Percentiles rank a stretch among this genome's conserved stretches.
Evolutionary conservation across 495 filamentous ascomycete genomes (phyloP).

Genomic region (Astrothelium macrocarpum): DNA sequence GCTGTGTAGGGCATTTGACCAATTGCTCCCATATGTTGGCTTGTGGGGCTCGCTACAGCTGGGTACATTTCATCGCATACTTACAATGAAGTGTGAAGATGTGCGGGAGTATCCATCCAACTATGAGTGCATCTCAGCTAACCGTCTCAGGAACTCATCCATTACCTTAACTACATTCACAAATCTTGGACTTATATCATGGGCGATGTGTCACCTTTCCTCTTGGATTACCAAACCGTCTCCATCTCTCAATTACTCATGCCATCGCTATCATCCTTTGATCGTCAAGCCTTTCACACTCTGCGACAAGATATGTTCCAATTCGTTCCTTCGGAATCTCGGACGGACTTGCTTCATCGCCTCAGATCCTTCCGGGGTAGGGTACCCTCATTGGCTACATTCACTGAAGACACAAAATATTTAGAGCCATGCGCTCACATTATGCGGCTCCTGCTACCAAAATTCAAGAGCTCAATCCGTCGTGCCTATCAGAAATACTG

Average conservation of each 20-base stretch:
- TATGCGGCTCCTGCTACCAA: conserved; percentile 20
- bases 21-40: background rate
- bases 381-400: conserved; percentile 23
- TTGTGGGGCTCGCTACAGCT: background rate
- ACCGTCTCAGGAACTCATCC: background rate
- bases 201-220: background rate
- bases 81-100: conserved; percentile 1
- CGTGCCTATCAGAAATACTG: background rate
- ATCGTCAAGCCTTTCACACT: background rate
- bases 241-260: background rate
- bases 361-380: conserved; percentile 8
- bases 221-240: background rate
- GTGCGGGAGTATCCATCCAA: background rate
- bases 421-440: conserved; percentile 21
- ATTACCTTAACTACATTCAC: background rate
- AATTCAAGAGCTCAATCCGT: background rate
- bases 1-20: background rate
- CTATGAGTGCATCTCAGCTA: background rate
- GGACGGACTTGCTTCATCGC: background rate
- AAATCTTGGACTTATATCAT: background rate
- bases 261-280: background rate
- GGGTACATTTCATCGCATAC: background rate
- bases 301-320: background rate
- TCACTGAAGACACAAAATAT: conserved; percentile 28
- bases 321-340: background rate